Percentiles rank a stretch among this genome's conserved stretches.
Conservation (phyloP, 768 basidiomycete genomes). For the Boletus reticuloceps region DNA sequence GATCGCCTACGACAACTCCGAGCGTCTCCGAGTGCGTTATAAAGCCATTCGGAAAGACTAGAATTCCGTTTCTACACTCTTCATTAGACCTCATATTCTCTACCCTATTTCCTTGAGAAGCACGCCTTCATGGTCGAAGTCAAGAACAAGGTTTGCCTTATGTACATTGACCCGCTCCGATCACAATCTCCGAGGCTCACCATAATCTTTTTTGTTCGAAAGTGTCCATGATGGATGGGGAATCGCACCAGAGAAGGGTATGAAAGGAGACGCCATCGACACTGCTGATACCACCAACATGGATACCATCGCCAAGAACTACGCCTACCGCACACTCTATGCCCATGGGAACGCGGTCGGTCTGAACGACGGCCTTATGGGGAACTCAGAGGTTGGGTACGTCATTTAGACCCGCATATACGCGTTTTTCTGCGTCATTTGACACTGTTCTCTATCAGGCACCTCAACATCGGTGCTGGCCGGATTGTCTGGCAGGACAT, state of each 20-base stretch:
- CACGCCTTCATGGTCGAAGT: slow-evolving; percentile 44
- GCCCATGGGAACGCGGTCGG: slow-evolving; percentile 94
- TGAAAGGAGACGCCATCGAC: slow-evolving; percentile 86
- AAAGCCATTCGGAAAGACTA: slow-evolving; percentile 5
- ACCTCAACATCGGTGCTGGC: slow-evolving; percentile 93
- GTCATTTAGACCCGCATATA: slow-evolving; percentile 26
- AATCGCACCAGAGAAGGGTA: slow-evolving; percentile 60
- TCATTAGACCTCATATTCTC: background rate
- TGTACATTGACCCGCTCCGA: slow-evolving; percentile 45
- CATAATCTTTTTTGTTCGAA: background rate
- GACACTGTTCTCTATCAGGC: slow-evolving; percentile 45
- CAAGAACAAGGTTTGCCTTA: slow-evolving; percentile 89
- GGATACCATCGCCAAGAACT: slow-evolving; percentile 79
- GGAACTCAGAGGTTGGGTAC: slow-evolving; percentile 96
- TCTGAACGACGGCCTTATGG: slow-evolving; percentile 92
- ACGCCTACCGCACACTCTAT: slow-evolving; percentile 67
- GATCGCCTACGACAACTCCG: background rate
- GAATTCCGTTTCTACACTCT: background rate
- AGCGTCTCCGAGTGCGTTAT: slow-evolving; percentile 3
- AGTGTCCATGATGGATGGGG: slow-evolving; percentile 99
- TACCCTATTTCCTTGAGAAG: background rate
- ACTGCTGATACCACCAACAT: slow-evolving; percentile 84
- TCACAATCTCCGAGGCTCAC: background rate
- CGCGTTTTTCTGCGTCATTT: background rate
- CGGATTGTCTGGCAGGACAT: slow-evolving; percentile 98